These are phyloP conservation scores for Phytophthora tentaculata DNA, from an alignment of 352 stramenopile genomes.

Conservation along the genomic window DNA sequence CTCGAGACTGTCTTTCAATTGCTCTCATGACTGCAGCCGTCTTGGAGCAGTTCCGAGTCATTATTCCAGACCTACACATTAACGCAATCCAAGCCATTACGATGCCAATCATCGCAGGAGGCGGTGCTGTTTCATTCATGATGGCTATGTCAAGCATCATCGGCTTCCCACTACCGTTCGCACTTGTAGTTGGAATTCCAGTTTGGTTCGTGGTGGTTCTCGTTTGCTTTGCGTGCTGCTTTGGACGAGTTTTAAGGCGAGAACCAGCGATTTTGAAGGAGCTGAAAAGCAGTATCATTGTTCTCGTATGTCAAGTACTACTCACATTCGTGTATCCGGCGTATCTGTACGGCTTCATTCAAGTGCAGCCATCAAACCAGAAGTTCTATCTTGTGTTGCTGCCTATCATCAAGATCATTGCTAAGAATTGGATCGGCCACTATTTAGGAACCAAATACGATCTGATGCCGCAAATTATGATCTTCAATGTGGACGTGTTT, in stretches of 20 bases:
- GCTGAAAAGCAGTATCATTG: conserved; percentile 1
- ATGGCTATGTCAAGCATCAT: conserved; percentile 13
- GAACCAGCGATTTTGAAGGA: background rate
- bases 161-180: conserved; percentile 4
- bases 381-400: conserved; percentile 15
- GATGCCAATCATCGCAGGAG: conserved; percentile 3
- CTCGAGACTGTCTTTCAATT: conserved; percentile 4
- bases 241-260: conserved; percentile 5
- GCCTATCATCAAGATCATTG: conserved; percentile 14
- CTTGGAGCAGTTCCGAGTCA: conserved; percentile 14
- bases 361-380: conserved; percentile 3
- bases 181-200: conserved; percentile 13
- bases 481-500: conserved; percentile 18
- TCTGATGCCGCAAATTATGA: conserved; percentile 15
- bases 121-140: conserved; percentile 8
- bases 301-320: conserved; percentile 9
- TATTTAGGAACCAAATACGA: conserved; percentile 10
- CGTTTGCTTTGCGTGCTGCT: conserved; percentile 3
- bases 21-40: conserved; percentile 11
- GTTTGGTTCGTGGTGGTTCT: conserved; percentile 9
- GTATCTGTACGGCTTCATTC: conserved; percentile 12
- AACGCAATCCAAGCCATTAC: conserved; percentile 8
- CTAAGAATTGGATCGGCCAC: conserved; percentile 5
- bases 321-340: conserved; percentile 15
- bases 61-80: conserved; percentile 5